Evolutionary conservation across 2,329 filamentous ascomycete species (phyloP).

Genomic region (Pyricularia grisea): DNA sequence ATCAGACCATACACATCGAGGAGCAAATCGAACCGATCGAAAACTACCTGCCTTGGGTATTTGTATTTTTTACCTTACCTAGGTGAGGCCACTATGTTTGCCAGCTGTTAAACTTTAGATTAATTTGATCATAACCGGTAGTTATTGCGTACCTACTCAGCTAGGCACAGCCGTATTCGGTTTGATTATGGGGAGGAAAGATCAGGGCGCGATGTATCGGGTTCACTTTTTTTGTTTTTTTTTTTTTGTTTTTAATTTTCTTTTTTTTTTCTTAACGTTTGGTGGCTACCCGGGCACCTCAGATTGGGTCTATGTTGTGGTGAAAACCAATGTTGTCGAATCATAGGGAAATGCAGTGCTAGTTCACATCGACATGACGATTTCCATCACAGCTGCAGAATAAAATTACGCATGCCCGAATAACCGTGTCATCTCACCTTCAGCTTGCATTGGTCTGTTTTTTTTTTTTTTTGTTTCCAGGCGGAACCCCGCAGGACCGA

Average conservation of each 20-base stretch:
- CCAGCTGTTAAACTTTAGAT: not conserved
- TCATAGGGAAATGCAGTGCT: not conserved
- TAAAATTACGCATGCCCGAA: not conserved
- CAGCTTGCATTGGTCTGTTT: constrained; percentile 4
- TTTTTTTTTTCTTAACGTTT: not conserved
- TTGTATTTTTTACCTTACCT: too few relatives aligned
- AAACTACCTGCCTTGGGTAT: not conserved
- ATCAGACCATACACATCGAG: not conserved
- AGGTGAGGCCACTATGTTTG: not conserved
- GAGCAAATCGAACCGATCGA: not conserved
- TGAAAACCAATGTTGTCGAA: not conserved
- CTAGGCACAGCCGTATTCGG: not conserved
- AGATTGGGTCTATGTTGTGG: not conserved
- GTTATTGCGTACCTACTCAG: not conserved
- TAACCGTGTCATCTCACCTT: constrained; percentile 5
- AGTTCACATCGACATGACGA: not conserved
- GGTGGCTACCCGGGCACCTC: not conserved
- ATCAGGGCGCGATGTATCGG: not conserved
- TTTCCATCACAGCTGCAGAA: not conserved
- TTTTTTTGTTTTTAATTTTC: not conserved
- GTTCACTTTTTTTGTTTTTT: not conserved
- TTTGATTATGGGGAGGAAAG: not conserved
- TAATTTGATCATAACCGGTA: not conserved
- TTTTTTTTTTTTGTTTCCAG: constrained; percentile 3
- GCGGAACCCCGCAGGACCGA: constrained; percentile 2